Base-by-base conservation (phyloP, 345 rosid species). In the Noccaea caerulescens region DNA sequence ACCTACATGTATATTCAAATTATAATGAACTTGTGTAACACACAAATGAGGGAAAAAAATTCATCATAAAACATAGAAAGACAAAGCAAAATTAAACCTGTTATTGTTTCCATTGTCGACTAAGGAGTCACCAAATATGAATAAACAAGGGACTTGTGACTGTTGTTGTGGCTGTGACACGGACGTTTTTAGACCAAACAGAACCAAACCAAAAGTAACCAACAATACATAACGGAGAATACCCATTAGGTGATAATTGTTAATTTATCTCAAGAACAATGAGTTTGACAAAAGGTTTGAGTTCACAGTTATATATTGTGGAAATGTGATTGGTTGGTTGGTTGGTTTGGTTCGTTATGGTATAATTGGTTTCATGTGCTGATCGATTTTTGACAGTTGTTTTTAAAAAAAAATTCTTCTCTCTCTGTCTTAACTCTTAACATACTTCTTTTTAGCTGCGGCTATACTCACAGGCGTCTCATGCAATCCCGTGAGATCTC, bases 71-170 rank as follows among this genome's bases (percentile, higher is more conserved):
- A 20, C 16, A 18, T 9, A 43, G 1, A 34, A n/a, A 12, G 6
- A 34, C 11, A 62, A 71, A 7, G 2, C n/a, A 54, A 20, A 13
- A 16, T 1, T 16, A 16, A 65, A 73, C 77, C 87, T 76, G 67
- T 93, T 90, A 58, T 93, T 93, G 76, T 90, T 93, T 53, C 98
- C 98, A 77, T 90, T 93, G 61, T 93, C 98, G 2, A 90, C 98
- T 68, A 93, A 70, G 1, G 98, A 90, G 62, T 93, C 98, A n/a
- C 97, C 97, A 4, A 93, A 88, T 32, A 90, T 81, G 78, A 84
- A 93, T 81, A 84, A 88, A 75, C 96, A 83, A 16, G 98, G 93
- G 49, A 84, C 97, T 70, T 88, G 87, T 14, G 83, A 49, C 61
- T 73, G 72, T 74, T 64, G 84, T 58, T 56, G 60, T 59, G 34